Evolutionary conservation across 2,329 filamentous ascomycete species (phyloP).

Genomic region (Apiospora koreana): DNA sequence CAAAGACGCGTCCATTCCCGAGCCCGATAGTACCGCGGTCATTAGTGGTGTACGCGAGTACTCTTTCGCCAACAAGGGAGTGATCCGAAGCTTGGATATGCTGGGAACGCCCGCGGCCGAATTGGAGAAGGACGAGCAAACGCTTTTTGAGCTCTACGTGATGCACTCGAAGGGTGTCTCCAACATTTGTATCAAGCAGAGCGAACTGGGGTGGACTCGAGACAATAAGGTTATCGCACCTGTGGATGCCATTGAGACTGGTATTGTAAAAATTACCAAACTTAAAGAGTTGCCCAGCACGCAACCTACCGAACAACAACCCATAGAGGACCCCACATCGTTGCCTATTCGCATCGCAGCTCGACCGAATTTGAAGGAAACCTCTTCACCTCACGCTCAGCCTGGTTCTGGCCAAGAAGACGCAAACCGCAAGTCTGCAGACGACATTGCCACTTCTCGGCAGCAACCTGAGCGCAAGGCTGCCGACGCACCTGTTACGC

Average conservation of each 20-base stretch:
- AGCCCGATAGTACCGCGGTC: constrained; percentile 92
- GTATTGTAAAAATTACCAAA: constrained; percentile 73
- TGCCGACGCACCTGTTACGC: constrained; percentile 25
- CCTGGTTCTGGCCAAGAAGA: constrained; percentile 24
- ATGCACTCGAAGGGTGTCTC: constrained; percentile 99
- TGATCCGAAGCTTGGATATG: constrained; percentile 88
- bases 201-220: constrained; percentile 87
- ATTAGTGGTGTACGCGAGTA: constrained; percentile 97
- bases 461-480: constrained; percentile 30
- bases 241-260: constrained; percentile 74
- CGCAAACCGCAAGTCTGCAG: constrained; percentile 23
- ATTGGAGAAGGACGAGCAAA: constrained; percentile 66
- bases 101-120: constrained; percentile 69
- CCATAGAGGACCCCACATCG: constrained; percentile 34
- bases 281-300: constrained; percentile 55
- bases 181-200: constrained; percentile 80
- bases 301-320: constrained; percentile 38
- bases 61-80: constrained; percentile 83
- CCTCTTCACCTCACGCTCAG: constrained; percentile 23
- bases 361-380: constrained; percentile 27
- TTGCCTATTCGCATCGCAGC: constrained; percentile 29
- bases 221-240: constrained; percentile 85
- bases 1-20: constrained; percentile 72
- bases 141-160: constrained; percentile 90
- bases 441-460: constrained; percentile 18